A percentile compares a stretch with the other conserved stretches of the same genome.
These are phyloP conservation scores for Malbranchea zuffiana DNA, from an alignment of 2,329 filamentous ascomycete genomes.

Conservation along the genomic window DNA sequence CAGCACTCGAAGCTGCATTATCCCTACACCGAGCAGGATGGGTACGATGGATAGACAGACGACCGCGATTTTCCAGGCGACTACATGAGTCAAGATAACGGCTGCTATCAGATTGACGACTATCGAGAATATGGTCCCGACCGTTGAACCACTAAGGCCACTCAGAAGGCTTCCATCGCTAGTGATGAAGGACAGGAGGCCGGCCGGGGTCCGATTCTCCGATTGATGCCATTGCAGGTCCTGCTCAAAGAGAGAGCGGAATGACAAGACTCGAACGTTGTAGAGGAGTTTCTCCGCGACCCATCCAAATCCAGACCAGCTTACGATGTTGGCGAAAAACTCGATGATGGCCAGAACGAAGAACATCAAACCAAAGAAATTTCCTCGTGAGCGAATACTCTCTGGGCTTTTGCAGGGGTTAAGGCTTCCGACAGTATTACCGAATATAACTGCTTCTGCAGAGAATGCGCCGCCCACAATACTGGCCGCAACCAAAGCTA, in stretches of 20 bases:
- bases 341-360: slow-evolving; percentile 51
- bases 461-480: slow-evolving; percentile 49
- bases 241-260: slow-evolving; percentile 55
- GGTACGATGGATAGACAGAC: slow-evolving; percentile 61
- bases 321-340: slow-evolving; percentile 51
- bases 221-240: slow-evolving; percentile 62
- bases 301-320: slow-evolving; percentile 47
- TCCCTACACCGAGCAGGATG: slow-evolving; percentile 55
- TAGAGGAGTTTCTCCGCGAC: slow-evolving; percentile 56
- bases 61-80: slow-evolving; percentile 66
- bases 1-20: slow-evolving; percentile 55
- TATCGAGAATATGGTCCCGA: slow-evolving; percentile 59
- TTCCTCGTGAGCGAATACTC: slow-evolving; percentile 40
- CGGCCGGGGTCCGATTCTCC: slow-evolving; percentile 48
- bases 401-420: slow-evolving; percentile 42
- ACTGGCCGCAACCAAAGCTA: slow-evolving; percentile 42
- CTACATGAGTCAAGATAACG: slow-evolving; percentile 57
- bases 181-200: slow-evolving; percentile 57
- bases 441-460: slow-evolving; percentile 49
- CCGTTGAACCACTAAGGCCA: slow-evolving; percentile 58
- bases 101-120: slow-evolving; percentile 56
- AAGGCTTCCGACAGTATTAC: slow-evolving; percentile 48
- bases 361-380: slow-evolving; percentile 48
- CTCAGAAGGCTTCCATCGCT: slow-evolving; percentile 57
- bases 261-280: slow-evolving; percentile 51